Conservation (phyloP, 2,329 filamentous ascomycete species). For the Fonsecaea nubica region DNA sequence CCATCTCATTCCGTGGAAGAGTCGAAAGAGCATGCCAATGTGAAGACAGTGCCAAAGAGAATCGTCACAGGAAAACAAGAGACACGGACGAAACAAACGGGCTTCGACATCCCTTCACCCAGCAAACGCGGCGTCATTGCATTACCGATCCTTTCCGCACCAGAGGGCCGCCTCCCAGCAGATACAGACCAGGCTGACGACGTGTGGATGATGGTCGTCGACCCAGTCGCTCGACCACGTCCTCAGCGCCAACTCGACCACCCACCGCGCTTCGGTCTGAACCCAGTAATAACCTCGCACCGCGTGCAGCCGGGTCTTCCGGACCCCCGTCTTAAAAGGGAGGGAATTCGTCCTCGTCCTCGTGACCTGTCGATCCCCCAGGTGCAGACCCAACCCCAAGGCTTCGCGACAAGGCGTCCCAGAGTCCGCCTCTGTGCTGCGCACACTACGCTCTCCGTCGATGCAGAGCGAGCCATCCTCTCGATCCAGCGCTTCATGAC, state of each 20-base stretch:
- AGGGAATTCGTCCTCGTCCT: neutral
- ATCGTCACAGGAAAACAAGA: neutral
- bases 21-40: neutral
- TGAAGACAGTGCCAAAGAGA: neutral
- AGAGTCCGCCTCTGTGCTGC: slow-evolving; percentile 33
- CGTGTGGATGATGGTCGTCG: slow-evolving; percentile 19
- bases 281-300: neutral
- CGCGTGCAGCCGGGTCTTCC: neutral
- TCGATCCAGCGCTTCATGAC: slow-evolving; percentile 32
- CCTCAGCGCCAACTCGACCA: neutral
- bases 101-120: slow-evolving; percentile 14
- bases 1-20: neutral
- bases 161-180: neutral
- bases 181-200: neutral
- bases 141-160: neutral
- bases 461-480: slow-evolving; percentile 33
- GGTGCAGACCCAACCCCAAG: neutral
- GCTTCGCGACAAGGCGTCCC: neutral
- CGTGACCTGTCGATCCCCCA: neutral
- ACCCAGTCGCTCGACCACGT: neutral
- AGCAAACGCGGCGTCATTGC: slow-evolving; percentile 1
- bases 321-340: neutral
- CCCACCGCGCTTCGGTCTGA: neutral
- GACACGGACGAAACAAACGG: slow-evolving; percentile 6
- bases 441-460: slow-evolving; percentile 33